Percentiles rank a stretch among this genome's conserved stretches.
These are phyloP conservation scores for Fusarium tuaranense DNA, from an alignment of 2,329 filamentous ascomycete genomes.

Conservation along the genomic window DNA sequence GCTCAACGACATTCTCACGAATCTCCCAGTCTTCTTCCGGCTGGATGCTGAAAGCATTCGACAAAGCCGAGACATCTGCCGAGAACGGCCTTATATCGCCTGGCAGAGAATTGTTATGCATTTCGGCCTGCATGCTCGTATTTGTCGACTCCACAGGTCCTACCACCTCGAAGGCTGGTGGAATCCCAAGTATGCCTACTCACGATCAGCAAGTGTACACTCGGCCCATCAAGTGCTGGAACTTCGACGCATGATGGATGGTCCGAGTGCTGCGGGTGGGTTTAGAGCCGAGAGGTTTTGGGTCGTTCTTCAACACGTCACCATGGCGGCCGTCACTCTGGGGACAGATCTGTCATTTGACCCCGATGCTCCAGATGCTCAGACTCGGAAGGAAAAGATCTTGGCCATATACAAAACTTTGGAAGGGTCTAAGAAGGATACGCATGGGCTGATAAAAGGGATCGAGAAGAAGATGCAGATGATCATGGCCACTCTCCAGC, in stretches of 20 bases:
- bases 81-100: not conserved
- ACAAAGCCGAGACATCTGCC: not conserved
- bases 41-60: not conserved
- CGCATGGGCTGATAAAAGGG: not conserved
- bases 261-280: not conserved
- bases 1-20: not conserved
- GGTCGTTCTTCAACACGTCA: not conserved
- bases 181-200: not conserved
- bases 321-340: not conserved
- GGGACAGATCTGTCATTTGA: not conserved
- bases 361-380: not conserved
- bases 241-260: constrained; percentile 1
- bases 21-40: not conserved
- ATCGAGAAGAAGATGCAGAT: not conserved
- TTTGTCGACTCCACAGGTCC: not conserved
- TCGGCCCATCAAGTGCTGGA: not conserved
- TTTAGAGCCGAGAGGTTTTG: not conserved
- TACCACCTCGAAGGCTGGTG: not conserved
- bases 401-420: not conserved
- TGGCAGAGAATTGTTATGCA: not conserved
- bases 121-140: not conserved
- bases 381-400: not conserved
- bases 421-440: not conserved
- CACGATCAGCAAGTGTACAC: not conserved
- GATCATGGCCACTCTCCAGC: not conserved